A percentile compares a stretch with the other conserved stretches of the same genome.
Conservation (phyloP, 768 basidiomycete genomes). For the Harrya chromipes region DNA sequence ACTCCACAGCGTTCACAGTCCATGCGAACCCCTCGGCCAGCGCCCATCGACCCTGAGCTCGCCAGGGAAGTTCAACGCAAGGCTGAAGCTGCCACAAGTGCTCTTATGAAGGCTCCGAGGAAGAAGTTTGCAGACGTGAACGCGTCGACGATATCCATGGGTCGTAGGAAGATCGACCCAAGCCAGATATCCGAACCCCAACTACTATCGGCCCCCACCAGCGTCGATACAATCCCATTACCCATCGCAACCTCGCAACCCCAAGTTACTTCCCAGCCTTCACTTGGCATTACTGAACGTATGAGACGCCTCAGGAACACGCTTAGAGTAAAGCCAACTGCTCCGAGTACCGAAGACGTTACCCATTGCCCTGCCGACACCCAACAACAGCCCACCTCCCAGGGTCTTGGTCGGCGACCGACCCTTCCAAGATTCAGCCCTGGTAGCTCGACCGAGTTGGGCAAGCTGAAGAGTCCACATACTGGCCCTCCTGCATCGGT, state of each 20-base stretch:
- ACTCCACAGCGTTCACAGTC: constrained; percentile 31
- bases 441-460: constrained; percentile 45
- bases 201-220: constrained; percentile 64
- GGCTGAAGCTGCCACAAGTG: constrained; percentile 62
- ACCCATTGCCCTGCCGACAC: constrained; percentile 43
- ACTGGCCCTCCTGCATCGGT: constrained; percentile 68
- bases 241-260: constrained; percentile 37
- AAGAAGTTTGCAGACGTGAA: constrained; percentile 41
- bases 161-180: constrained; percentile 56
- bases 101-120: constrained; percentile 50
- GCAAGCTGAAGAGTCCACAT: constrained; percentile 52
- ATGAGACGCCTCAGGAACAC: constrained; percentile 73
- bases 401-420: constrained; percentile 46
- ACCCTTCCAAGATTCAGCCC: constrained; percentile 40
- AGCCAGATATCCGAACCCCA: constrained; percentile 65
- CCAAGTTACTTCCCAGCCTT: constrained; percentile 36
- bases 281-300: constrained; percentile 59
- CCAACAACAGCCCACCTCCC: constrained; percentile 32
- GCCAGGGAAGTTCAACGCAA: constrained; percentile 65
- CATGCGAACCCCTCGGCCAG: constrained; percentile 38
- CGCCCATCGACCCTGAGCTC: constrained; percentile 51
- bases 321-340: constrained; percentile 52
- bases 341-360: constrained; percentile 49
- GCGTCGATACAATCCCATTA: constrained; percentile 64
- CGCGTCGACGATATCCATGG: constrained; percentile 38